Percentiles rank a stretch among this genome's conserved stretches.
Conservation (phyloP, 2,329 filamentous ascomycete species). For the Zarea fungicola region DNA sequence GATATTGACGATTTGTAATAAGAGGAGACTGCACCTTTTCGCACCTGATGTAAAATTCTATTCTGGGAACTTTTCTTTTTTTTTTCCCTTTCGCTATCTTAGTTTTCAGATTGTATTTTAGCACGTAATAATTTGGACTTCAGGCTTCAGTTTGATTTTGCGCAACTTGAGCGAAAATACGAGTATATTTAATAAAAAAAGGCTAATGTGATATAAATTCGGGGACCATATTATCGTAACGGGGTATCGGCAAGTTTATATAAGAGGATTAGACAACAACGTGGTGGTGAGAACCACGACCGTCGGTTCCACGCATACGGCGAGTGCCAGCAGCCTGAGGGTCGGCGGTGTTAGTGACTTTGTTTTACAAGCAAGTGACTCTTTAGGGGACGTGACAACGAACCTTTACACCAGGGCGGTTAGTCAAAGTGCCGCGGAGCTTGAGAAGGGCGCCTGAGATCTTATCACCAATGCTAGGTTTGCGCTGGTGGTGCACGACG, state of each 20-base stretch:
- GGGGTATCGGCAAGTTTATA: background rate
- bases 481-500: conserved; percentile 53
- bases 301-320: conserved; percentile 70
- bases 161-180: too few relatives aligned
- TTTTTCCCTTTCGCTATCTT: background rate
- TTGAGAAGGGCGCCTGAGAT: conserved; percentile 70
- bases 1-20: conserved; percentile 4
- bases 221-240: background rate
- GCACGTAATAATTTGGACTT: too few relatives aligned
- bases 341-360: background rate
- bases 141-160: too few relatives aligned
- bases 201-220: background rate
- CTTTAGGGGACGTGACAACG: conserved; percentile 5
- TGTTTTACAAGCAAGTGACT: too few relatives aligned
- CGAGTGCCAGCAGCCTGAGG: conserved; percentile 64
- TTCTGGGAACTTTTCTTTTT: too few relatives aligned
- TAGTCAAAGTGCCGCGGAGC: conserved; percentile 64
- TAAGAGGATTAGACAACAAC: background rate
- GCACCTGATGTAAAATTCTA: too few relatives aligned
- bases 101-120: background rate
- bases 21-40: too few relatives aligned
- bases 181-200: background rate
- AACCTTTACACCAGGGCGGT: conserved; percentile 67
- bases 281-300: conserved; percentile 47
- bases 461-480: conserved; percentile 68